Evolutionary conservation across 306 rosid species (phyloP), one percentile per base, ranked within the genome.

Genomic region (Geum urbanum): DNA sequence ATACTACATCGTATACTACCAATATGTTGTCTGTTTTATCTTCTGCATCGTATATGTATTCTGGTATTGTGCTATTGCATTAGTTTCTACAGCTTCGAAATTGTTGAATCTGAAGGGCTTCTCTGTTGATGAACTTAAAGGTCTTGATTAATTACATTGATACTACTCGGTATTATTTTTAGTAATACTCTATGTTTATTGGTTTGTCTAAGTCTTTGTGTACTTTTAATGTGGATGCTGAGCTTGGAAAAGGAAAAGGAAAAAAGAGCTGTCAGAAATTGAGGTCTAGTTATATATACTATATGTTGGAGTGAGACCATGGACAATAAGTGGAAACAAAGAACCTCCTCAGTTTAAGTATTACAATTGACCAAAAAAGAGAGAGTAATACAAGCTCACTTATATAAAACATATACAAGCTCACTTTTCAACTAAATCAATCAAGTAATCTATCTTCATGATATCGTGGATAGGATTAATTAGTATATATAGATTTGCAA

Each of bases 81-180:
- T 3, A 37, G 6, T 19, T 50, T 50, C 19, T 39, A 35, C 59
- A 35, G 12, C 50, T 35, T 9, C 13, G 18, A 77, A 50, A 45
- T 53, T 9, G 49, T 68, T 75, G 46, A 40, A 61, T 72, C 78
- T 56, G 72, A 71, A 27, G 40, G 55, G 39, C 37, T 72, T 68
- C 47, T 49, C 39, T 8, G 18, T 81, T 79, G 75, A 58, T 81
- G 32, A 59, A 52, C 46, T 84, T 68, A 44, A 70, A 92, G 98
- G 92, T 94, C 35, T 66, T 75, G 65, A 94, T 94, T 78, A 90
- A 94, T 85, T 94, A 90, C 67, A 87, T 94, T 37, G 98, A 94
- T 74, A 90, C 94, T 65, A 86, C 96, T 69, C 81, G 86, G 94
- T 80, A 94, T n/a, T n/a, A n/a, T n/a, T n/a, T n/a, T n/a, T n/a